Evolutionary conservation across 371 early-diverging fungal species (phyloP).

Genomic region (Actinomortierella wolfii): DNA sequence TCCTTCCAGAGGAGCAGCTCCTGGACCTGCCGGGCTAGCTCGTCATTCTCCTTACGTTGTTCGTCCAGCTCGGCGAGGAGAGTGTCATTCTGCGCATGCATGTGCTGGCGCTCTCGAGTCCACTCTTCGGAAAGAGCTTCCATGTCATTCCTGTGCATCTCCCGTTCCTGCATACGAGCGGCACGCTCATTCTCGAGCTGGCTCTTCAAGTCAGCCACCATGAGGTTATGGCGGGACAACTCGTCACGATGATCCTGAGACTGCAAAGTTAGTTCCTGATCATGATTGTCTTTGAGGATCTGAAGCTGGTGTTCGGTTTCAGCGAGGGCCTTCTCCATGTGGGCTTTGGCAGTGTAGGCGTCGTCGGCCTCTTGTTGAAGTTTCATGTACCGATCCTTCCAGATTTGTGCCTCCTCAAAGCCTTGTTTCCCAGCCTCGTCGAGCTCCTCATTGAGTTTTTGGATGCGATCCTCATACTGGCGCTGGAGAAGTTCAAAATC

Average conservation of each 20-base stretch:
- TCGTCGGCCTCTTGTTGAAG: conserved; percentile 20
- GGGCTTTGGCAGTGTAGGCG: no score
- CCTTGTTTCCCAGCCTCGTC: conserved; percentile 10
- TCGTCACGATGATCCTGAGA: conserved; percentile 27
- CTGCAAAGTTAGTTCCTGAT: no score
- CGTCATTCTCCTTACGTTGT: conserved; percentile 12
- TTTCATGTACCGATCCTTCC: conserved; percentile 24
- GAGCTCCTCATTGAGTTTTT: conserved; percentile 19
- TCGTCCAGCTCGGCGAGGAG: conserved; percentile 18
- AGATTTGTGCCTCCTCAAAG: neutral
- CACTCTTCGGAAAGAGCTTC: conserved; percentile 38
- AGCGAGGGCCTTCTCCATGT: no score
- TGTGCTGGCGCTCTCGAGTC: conserved; percentile 32
- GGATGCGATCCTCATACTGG: conserved; percentile 26
- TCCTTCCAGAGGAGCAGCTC: conserved; percentile 19
- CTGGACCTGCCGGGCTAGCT: conserved; percentile 21
- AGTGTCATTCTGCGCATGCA: conserved; percentile 16
- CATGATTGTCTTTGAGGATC: no score
- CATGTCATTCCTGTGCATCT: conserved; percentile 31
- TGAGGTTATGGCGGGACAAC: conserved; percentile 22
- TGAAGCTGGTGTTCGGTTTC: no score
- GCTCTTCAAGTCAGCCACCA: conserved; percentile 14
- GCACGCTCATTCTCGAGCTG: conserved; percentile 30
- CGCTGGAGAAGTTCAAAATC: no score
- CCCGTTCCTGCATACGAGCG: conserved; percentile 14